Conservation (phyloP, 768 basidiomycete species). For the Roridomyces roridus region DNA sequence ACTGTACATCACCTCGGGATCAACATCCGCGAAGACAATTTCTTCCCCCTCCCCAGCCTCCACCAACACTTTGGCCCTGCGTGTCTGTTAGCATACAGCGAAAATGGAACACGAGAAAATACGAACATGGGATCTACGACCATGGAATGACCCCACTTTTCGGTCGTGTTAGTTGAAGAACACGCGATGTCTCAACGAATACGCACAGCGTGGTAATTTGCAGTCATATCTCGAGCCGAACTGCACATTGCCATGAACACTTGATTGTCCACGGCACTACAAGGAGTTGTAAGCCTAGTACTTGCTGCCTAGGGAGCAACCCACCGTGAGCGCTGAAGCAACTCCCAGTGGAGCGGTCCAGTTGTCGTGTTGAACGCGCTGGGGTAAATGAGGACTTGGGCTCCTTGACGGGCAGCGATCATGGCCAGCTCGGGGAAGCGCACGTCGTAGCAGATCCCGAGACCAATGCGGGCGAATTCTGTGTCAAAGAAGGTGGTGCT, state of each 20-base stretch:
- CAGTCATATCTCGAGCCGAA: constrained; percentile 83
- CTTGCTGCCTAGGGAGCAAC: too few species aligned
- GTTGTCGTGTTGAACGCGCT: constrained; percentile 96
- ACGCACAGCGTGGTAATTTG: constrained; percentile 85
- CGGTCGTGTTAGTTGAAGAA: constrained; percentile 3
- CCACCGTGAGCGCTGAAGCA: constrained; percentile 84
- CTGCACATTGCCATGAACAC: constrained; percentile 97
- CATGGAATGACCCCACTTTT: constrained; percentile 89
- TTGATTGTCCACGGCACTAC: constrained; percentile 94
- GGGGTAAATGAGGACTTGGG: constrained; percentile 89
- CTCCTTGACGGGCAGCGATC: constrained; percentile 88
- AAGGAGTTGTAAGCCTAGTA: constrained; percentile 9
- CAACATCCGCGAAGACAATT: constrained; percentile 80
- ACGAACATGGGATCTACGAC: constrained; percentile 84
- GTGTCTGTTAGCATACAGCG: constrained; percentile 12
- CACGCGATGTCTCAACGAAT: background rate
- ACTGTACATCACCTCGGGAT: constrained; percentile 62
- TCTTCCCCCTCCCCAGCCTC: constrained; percentile 81
- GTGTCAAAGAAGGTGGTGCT: constrained; percentile 86
- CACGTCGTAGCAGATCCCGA: constrained; percentile 97
- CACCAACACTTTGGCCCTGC: constrained; percentile 74
- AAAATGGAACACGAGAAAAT: background rate
- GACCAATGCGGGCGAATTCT: constrained; percentile 97
- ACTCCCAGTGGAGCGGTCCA: constrained; percentile 95
- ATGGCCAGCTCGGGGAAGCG: constrained; percentile 94